Evolutionary conservation across 2,329 filamentous ascomycete genomes (phyloP).

Genomic region (Verruconis gallopava): DNA sequence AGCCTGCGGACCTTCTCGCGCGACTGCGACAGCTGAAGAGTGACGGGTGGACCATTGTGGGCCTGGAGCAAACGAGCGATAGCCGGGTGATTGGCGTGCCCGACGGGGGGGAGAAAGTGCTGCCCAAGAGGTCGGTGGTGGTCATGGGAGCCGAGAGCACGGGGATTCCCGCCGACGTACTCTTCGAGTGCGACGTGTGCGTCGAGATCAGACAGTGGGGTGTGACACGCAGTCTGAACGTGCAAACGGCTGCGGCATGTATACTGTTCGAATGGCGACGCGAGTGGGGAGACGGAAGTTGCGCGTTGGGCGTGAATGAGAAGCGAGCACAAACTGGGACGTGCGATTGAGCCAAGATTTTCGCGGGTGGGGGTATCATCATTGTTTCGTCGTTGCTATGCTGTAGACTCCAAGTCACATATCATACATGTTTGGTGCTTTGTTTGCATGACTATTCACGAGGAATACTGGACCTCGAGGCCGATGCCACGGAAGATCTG

Average conservation of each 20-base stretch:
- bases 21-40: slow-evolving; percentile 30
- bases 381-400: neutral
- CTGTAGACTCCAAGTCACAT: neutral
- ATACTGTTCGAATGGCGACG: slow-evolving; percentile 36
- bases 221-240: slow-evolving; percentile 41
- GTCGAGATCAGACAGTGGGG: slow-evolving; percentile 41
- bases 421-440: neutral
- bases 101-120: slow-evolving; percentile 19
- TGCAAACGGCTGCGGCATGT: slow-evolving; percentile 40
- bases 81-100: slow-evolving; percentile 26
- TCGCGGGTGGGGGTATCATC: neutral
- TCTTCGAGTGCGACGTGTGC: slow-evolving; percentile 37
- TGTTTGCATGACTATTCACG: slow-evolving; percentile 26
- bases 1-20: slow-evolving; percentile 18
- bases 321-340: neutral
- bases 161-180: slow-evolving; percentile 35
- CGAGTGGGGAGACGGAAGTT: slow-evolving; percentile 8
- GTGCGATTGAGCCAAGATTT: no score
- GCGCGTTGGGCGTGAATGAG: neutral
- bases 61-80: slow-evolving; percentile 41
- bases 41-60: slow-evolving; percentile 38
- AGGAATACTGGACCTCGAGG: slow-evolving; percentile 72
- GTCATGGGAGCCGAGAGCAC: slow-evolving; percentile 39
- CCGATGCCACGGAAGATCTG: slow-evolving; percentile 67
- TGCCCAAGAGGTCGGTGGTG: slow-evolving; percentile 29